Evolutionary conservation across 768 basidiomycete genomes (phyloP).

Genomic region (Trametes coccinea): DNA sequence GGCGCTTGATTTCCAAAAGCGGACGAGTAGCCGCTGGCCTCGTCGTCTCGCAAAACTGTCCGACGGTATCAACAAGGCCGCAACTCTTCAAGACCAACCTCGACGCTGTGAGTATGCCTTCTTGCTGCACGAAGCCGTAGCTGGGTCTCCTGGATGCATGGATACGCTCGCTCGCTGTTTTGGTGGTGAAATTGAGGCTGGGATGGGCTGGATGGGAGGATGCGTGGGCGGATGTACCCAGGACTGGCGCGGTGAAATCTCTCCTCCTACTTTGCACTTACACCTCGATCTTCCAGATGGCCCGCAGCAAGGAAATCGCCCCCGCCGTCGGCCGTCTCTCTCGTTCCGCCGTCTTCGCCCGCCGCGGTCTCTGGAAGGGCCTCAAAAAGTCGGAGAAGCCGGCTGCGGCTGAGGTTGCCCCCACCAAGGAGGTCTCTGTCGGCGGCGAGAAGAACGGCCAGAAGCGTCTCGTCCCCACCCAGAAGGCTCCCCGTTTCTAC

Average conservation of each 20-base stretch:
- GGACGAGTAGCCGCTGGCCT: conserved; percentile 14
- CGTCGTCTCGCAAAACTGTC: conserved; percentile 20
- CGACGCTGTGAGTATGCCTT: conserved; percentile 42
- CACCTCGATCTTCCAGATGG: conserved; percentile 56
- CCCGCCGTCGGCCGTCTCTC: conserved; percentile 82
- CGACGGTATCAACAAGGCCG: conserved; percentile 23
- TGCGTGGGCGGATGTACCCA: conserved; percentile 26
- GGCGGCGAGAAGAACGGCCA: conserved; percentile 90
- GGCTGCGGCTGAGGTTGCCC: conserved; percentile 55
- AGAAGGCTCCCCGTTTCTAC: conserved; percentile 89
- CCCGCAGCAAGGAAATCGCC: conserved; percentile 82
- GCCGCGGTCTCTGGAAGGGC: conserved; percentile 85
- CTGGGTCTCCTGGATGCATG: conserved; percentile 15
- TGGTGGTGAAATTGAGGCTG: conserved; percentile 15
- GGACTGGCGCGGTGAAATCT: conserved; percentile 10
- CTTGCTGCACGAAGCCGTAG: conserved; percentile 22
- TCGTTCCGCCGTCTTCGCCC: conserved; percentile 76
- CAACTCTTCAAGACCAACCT: conserved; percentile 41
- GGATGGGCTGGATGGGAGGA: conserved; percentile 30
- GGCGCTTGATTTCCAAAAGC: conserved; percentile 12
- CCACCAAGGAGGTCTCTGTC: conserved; percentile 76
- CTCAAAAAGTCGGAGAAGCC: conserved; percentile 74
- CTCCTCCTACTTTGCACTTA: conserved; percentile 19
- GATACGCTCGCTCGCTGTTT: conserved; percentile 17
- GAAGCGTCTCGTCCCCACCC: conserved; percentile 82